phyloP scores from a whole-genome alignment of 805 yeast species.

The Tetrapisispora nanseiensis region DNA sequence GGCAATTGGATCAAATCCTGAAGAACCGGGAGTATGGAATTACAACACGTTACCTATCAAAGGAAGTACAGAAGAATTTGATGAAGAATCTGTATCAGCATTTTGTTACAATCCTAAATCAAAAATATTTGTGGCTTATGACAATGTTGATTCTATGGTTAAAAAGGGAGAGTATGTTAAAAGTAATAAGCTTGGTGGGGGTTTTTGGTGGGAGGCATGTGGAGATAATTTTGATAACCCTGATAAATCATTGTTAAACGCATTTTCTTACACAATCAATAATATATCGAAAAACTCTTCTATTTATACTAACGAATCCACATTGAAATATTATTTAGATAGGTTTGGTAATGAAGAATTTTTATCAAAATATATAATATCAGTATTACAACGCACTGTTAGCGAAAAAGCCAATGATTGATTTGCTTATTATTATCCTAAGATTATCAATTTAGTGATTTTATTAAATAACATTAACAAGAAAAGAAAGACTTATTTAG shows the following conservation, averaged over 20 bases:
- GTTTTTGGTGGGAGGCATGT: constrained; percentile 91
- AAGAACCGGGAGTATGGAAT: constrained; percentile 43
- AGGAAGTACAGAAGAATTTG: constrained; percentile 40
- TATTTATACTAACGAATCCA: constrained; percentile 11
- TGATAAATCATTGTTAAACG: constrained; percentile 34
- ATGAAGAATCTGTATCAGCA: constrained; percentile 43
- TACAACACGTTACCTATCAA: constrained; percentile 45
- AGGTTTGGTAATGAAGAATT: constrained; percentile 13
- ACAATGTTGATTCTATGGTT: constrained; percentile 43
- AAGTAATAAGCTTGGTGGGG: constrained; percentile 56
- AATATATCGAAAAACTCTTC: constrained; percentile 9
- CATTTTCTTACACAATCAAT: constrained; percentile 32
- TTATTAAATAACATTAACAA: too few species aligned
- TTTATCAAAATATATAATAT: constrained; percentile 5
- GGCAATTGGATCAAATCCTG: constrained; percentile 35
- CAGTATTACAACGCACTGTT: too few species aligned
- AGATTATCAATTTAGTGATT: too few species aligned
- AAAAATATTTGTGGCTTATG: constrained; percentile 50
- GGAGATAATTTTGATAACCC: constrained; percentile 45
- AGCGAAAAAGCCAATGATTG: too few species aligned
- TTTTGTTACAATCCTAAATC: constrained; percentile 36
- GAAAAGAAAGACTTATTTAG: too few species aligned
- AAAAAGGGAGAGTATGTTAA: constrained; percentile 53
- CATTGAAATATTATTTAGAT: constrained; percentile 13
- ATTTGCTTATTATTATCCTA: too few species aligned